phyloP scores from a whole-genome alignment of 2,329 filamentous ascomycete genomes.

The Aspergillus sp. region DNA sequence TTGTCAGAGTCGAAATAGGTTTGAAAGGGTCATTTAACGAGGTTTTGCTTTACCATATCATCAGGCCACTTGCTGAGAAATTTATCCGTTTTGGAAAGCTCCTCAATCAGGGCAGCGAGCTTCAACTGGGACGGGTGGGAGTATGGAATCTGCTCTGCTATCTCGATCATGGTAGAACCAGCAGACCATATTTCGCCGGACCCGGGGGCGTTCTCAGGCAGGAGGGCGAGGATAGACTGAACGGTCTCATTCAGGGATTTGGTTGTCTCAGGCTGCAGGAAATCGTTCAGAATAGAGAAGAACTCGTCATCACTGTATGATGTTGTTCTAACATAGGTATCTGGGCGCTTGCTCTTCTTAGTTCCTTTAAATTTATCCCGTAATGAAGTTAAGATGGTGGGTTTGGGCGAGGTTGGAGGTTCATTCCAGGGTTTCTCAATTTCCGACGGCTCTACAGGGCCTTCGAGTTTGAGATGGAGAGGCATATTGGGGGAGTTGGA shows the following conservation, averaged over 20 bases:
- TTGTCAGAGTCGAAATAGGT: too few relatives aligned
- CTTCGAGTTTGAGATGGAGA: too few relatives aligned
- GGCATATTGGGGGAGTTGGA: too few relatives aligned
- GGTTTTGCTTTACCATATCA: too few relatives aligned
- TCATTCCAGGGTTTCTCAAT: not conserved
- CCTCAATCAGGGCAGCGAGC: not conserved
- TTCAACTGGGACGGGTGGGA: not conserved
- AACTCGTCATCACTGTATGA: not conserved
- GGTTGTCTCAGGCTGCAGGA: not conserved
- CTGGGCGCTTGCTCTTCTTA: not conserved
- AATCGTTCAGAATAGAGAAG: not conserved
- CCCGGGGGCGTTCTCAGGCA: not conserved
- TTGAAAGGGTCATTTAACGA: too few relatives aligned
- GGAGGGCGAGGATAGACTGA: not conserved
- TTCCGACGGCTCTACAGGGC: not conserved
- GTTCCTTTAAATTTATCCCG: not conserved
- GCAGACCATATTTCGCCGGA: not conserved
- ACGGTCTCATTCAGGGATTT: not conserved
- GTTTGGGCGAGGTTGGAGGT: not conserved
- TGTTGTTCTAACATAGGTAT: not conserved
- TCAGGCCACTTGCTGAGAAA: not conserved
- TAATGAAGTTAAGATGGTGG: not conserved
- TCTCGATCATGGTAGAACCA: not conserved
- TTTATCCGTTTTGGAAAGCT: not conserved
- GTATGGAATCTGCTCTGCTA: not conserved